Percentiles rank a stretch among this genome's conserved stretches.
Conservation (phyloP, 805 yeast genomes). For the Sugiyamaella americana region DNA sequence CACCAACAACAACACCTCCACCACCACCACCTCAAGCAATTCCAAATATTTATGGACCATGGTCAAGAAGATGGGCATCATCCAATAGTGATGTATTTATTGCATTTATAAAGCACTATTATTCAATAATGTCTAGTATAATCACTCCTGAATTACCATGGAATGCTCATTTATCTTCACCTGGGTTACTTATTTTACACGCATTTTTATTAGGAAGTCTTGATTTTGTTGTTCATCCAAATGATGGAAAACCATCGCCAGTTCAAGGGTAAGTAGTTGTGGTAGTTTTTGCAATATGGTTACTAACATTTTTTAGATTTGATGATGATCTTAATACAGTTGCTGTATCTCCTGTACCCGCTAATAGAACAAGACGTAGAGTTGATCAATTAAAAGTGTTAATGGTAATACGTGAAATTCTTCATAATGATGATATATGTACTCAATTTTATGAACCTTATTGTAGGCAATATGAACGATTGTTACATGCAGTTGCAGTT, state of each 20-base stretch:
- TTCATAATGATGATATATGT: slow-evolving; percentile 32
- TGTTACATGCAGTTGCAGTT: slow-evolving; percentile 32
- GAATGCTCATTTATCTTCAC: slow-evolving; percentile 22
- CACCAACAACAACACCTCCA: slow-evolving; percentile 4
- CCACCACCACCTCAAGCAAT: slow-evolving; percentile 12
- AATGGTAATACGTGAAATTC: slow-evolving; percentile 32
- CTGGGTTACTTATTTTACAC: slow-evolving; percentile 24
- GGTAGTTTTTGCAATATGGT: neutral
- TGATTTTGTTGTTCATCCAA: slow-evolving; percentile 22
- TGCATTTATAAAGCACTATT: slow-evolving; percentile 39
- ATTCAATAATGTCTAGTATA: slow-evolving; percentile 28
- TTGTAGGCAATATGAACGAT: slow-evolving; percentile 33
- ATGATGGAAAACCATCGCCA: neutral
- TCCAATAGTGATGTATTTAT: slow-evolving; percentile 34
- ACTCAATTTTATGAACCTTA: slow-evolving; percentile 29
- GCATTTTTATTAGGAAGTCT: slow-evolving; percentile 23
- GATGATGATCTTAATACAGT: slow-evolving; percentile 11
- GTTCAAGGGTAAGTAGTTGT: neutral
- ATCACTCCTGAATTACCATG: slow-evolving; percentile 22
- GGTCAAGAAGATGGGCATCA: slow-evolving; percentile 34
- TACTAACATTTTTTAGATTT: neutral
- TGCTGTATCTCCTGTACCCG: slow-evolving; percentile 21
- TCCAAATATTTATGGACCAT: slow-evolving; percentile 28
- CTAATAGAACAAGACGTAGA: slow-evolving; percentile 21
- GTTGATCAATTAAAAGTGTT: slow-evolving; percentile 33